phyloP scores from a whole-genome alignment of 768 basidiomycete species.

The Podaxis sp. region DNA sequence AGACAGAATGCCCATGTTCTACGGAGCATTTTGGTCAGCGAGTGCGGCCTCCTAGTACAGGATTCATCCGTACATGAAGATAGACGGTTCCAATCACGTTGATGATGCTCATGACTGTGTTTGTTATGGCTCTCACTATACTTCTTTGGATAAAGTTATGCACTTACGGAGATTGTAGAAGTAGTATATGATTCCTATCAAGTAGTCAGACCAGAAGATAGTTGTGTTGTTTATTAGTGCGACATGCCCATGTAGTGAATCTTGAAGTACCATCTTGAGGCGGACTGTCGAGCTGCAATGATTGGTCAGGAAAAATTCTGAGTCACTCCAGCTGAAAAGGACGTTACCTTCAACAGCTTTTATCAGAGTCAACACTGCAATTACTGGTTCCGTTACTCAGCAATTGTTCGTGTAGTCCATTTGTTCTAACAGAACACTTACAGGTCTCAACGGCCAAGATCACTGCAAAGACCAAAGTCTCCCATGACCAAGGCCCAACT shows the following conservation, averaged over 20 bases:
- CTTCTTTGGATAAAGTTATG: no score
- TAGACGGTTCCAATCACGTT: slow-evolving; percentile 1
- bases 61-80: neutral
- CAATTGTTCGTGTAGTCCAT: no score
- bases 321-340: neutral
- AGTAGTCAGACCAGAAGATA: neutral
- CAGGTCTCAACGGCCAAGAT: neutral
- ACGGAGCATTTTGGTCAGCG: neutral
- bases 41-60: neutral
- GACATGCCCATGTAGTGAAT: neutral
- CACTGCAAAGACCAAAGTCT: neutral
- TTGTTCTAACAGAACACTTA: neutral
- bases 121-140: neutral
- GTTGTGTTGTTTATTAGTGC: neutral
- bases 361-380: neutral
- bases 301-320: neutral
- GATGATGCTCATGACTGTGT: neutral
- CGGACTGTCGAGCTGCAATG: neutral
- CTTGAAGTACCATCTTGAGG: slow-evolving; percentile 1
- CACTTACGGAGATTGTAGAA: neutral
- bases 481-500: neutral
- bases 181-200: neutral
- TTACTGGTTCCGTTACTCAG: neutral
- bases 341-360: slow-evolving; percentile 2
- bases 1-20: neutral